Conservation (phyloP, 331 rosid genomes). For the Pyrus hybrid region DNA sequence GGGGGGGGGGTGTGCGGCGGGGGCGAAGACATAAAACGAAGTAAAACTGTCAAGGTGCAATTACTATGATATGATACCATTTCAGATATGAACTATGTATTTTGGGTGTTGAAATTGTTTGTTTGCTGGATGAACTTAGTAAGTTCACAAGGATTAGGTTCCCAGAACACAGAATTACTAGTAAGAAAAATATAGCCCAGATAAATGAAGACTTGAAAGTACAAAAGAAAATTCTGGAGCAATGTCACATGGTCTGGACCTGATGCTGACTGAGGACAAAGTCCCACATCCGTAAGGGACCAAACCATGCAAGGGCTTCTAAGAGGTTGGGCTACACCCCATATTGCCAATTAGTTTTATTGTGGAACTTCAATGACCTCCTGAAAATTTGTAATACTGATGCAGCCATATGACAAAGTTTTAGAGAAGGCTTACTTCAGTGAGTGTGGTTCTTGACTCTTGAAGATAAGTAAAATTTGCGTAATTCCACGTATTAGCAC, state of each 20-base stretch:
- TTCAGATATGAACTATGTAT: neutral
- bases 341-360: too few relatives aligned
- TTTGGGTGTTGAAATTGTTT: neutral
- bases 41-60: neutral
- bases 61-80: neutral
- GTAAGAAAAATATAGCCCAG: neutral
- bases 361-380: too few relatives aligned
- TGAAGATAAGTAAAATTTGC: neutral
- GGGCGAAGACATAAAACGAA: accelerated
- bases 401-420: neutral
- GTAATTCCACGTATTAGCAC: neutral
- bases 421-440: neutral
- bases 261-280: neutral
- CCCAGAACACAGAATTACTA: neutral
- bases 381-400: too few relatives aligned
- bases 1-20: too few relatives aligned
- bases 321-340: too few relatives aligned
- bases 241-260: neutral
- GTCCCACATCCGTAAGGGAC: too few relatives aligned
- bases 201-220: neutral
- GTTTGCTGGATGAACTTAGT: neutral
- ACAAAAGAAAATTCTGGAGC: neutral
- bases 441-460: neutral
- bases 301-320: too few relatives aligned
- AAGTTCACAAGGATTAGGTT: neutral